These are phyloP conservation scores for Salvia hispanica DNA, from an alignment of 257 asterid species.

Conservation along the genomic window DNA sequence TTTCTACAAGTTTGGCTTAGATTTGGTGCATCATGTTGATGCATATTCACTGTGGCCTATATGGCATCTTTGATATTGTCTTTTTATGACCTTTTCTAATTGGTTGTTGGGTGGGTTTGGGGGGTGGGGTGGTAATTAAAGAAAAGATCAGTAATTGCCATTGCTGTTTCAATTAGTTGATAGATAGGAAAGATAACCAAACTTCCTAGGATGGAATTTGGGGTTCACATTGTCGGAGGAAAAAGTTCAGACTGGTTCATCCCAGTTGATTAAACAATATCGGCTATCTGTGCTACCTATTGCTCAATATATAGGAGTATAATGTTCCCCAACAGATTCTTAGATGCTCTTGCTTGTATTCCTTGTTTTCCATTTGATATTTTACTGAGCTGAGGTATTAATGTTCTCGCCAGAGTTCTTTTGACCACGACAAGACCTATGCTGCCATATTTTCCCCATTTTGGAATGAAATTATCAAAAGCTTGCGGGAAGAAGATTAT, in stretches of 20 bases:
- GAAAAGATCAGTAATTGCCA: background rate
- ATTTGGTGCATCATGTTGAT: constrained; percentile 14
- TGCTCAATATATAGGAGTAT: background rate
- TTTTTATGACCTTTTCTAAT: background rate
- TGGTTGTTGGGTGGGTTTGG: constrained; percentile 9
- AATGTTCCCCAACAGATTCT: constrained; percentile 6
- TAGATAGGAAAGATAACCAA: constrained; percentile 12
- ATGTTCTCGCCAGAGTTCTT: constrained; percentile 44
- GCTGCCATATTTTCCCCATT: constrained; percentile 93
- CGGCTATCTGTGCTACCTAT: constrained; percentile 15
- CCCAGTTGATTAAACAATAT: constrained; percentile 5
- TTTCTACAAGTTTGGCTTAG: constrained; percentile 17
- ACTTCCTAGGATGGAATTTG: background rate
- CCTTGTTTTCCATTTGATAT: constrained; percentile 1
- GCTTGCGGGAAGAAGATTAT: constrained; percentile 97
- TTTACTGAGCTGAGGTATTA: constrained; percentile 34
- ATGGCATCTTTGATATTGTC: constrained; percentile 6
- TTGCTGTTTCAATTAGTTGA: background rate
- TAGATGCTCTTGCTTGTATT: background rate
- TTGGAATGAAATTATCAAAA: constrained; percentile 95
- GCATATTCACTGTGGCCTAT: background rate
- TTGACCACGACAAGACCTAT: constrained; percentile 64
- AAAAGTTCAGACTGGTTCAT: constrained; percentile 10
- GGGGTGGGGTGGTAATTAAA: too few relatives aligned
- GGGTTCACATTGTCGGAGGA: background rate